These are phyloP conservation scores for Rhynchosporium graminicola DNA, from an alignment of 2,329 filamentous ascomycete genomes.

Conservation along the genomic window DNA sequence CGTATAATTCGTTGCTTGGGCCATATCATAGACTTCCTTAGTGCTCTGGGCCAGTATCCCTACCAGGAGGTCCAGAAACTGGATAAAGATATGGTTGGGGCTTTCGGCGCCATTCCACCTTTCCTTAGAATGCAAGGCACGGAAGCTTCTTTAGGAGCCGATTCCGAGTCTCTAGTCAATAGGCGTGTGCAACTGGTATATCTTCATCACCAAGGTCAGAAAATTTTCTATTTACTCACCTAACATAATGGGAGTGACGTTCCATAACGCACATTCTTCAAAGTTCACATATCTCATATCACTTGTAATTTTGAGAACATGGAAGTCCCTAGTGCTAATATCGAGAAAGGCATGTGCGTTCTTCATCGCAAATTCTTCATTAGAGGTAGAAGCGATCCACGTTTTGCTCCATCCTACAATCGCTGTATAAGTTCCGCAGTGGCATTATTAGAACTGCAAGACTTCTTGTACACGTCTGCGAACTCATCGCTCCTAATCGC, in stretches of 20 bases:
- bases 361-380: conserved; percentile 30
- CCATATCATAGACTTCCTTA: conserved; percentile 64
- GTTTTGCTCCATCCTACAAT: conserved; percentile 23
- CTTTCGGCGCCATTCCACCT: conserved; percentile 68
- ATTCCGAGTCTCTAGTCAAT: conserved; percentile 80
- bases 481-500: conserved; percentile 4
- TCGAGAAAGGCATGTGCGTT: conserved; percentile 22
- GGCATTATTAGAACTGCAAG: conserved; percentile 31
- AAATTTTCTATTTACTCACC: neutral
- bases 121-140: conserved; percentile 74
- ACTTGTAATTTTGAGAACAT: neutral
- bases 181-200: conserved; percentile 69
- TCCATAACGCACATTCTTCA: too few relatives aligned
- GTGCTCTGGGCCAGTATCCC: conserved; percentile 50
- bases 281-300: too few relatives aligned
- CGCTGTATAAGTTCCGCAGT: conserved; percentile 38
- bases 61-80: conserved; percentile 65
- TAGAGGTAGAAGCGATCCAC: conserved; percentile 21
- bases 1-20: conserved; percentile 67
- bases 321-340: neutral
- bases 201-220: conserved; percentile 22
- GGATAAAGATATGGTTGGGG: conserved; percentile 59
- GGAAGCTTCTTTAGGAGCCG: conserved; percentile 57
- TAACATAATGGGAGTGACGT: too few relatives aligned
- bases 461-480: conserved; percentile 23